phyloP scores from a whole-genome alignment of 768 basidiomycete genomes.

The Leccinum disarticulatum region DNA sequence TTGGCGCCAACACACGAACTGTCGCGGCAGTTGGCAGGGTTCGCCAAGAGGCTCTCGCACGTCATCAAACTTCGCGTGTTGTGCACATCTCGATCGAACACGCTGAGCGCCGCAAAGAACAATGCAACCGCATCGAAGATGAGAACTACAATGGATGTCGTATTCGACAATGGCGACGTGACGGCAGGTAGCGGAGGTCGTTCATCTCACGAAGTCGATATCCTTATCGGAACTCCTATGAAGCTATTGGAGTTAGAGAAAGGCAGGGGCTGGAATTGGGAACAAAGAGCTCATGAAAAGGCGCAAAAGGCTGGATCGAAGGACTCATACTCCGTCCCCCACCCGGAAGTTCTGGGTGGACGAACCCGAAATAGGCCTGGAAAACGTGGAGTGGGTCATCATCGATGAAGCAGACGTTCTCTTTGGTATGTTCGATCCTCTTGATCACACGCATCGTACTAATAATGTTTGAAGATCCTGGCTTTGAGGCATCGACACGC shows the following conservation, averaged over 20 bases:
- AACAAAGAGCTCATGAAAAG: too few species aligned
- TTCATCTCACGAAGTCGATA: conserved; percentile 40
- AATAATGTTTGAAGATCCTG: conserved; percentile 57
- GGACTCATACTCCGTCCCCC: too few species aligned
- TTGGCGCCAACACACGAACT: conserved; percentile 91
- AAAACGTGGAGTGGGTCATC: conserved; percentile 82
- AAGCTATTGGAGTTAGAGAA: too few species aligned
- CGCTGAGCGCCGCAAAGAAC: conserved; percentile 20
- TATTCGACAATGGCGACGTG: conserved; percentile 25
- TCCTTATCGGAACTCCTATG: conserved; percentile 64
- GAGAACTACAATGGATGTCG: conserved; percentile 23
- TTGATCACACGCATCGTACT: background rate
- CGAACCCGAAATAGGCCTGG: conserved; percentile 63
- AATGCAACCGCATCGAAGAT: conserved; percentile 52
- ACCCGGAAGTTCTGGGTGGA: too few species aligned
- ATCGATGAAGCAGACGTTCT: conserved; percentile 91
- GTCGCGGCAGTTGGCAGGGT: conserved; percentile 71
- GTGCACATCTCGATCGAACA: conserved; percentile 67
- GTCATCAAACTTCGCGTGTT: conserved; percentile 71
- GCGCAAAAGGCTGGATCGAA: too few species aligned
- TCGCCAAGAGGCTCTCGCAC: conserved; percentile 76
- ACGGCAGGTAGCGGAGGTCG: conserved; percentile 24
- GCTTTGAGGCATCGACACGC: conserved; percentile 76
- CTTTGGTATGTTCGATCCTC: conserved; percentile 54
- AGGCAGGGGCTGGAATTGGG: too few species aligned